Evolutionary conservation across 2,329 filamentous ascomycete species (phyloP).

Genomic region (Plenodomus lindquistii): DNA sequence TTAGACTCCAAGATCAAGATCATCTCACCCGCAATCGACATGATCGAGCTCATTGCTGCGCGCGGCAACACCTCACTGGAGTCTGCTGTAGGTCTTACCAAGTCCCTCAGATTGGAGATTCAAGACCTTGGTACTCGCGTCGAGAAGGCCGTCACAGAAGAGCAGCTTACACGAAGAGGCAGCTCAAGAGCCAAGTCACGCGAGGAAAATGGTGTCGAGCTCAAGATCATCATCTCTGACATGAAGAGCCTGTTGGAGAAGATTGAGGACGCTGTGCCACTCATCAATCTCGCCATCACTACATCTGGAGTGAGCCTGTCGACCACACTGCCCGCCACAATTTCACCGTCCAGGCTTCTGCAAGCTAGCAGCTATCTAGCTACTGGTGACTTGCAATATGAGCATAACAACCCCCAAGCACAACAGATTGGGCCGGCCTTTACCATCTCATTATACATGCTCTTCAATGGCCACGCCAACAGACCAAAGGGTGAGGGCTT

Average conservation of each 20-base stretch:
- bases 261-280: constrained; percentile 88
- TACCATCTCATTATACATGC: constrained; percentile 88
- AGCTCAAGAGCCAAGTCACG: constrained; percentile 54
- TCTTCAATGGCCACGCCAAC: constrained; percentile 78
- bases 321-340: constrained; percentile 74
- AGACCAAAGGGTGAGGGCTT: constrained; percentile 60
- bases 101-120: constrained; percentile 81
- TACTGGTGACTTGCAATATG: constrained; percentile 82
- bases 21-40: constrained; percentile 85
- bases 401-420: constrained; percentile 62
- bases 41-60: constrained; percentile 85
- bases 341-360: constrained; percentile 86
- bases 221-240: constrained; percentile 71
- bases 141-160: constrained; percentile 67
- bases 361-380: constrained; percentile 93
- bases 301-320: constrained; percentile 89
- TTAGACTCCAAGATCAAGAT: constrained; percentile 90
- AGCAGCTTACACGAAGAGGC: constrained; percentile 56
- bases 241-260: constrained; percentile 74
- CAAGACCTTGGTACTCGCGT: constrained; percentile 76
- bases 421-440: constrained; percentile 89
- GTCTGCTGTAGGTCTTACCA: constrained; percentile 81
- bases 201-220: constrained; percentile 64
- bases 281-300: constrained; percentile 91
- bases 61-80: constrained; percentile 81